Evolutionary conservation across 2,329 filamentous ascomycete species (phyloP), one percentile per base, ranked within the genome.

Genomic region (Volutella citrinella): DNA sequence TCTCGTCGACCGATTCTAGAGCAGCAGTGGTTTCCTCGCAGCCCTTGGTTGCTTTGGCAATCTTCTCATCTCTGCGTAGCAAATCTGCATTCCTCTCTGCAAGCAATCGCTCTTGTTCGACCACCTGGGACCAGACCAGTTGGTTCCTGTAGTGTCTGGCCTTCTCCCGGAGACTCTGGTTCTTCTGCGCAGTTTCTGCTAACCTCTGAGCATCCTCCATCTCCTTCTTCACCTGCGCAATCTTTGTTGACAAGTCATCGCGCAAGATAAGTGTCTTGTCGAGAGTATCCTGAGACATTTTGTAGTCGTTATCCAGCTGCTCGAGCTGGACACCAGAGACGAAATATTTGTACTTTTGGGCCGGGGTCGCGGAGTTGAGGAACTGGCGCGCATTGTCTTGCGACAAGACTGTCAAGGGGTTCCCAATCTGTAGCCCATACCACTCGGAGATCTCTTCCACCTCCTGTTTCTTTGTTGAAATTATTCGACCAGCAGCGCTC

Each of bases 341-440:
- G 56, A 98, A 98, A 54, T 96, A 96, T 48, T 87, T 93, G 70
- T 97, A 98, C 59, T 98, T 98, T 40, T 91, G 82, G 5, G 77
- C 68, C 1, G 89, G 78, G 4, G 80, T 85, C 10, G 93, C 91
- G 21, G 82, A 78, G 54, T 91, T 95, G 26, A 98, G 74, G 52
- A 98, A 98, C 38, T 95, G 86, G 10, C 93, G 81, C 10, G 93
- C 93, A 61, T 90, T 89, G 57, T 98, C 93, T 60, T 98, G 93
- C 1, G 90, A 95, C 13, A 98, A 72, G 7, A 97, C 86, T 40
- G 94, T 97, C 68, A 98, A 82, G 1, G 93, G 93, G 50, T 98
- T 98, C 56, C 97, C 91, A 37, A 98, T 88, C 59, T 97, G 91
- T 25, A 98, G 70, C 25, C 84, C 87, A 57, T 89, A 97, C 57